Evolutionary conservation across 495 filamentous ascomycete species (phyloP), one percentile per base, ranked within the genome.

Genomic region (Durotheca rogersii): DNA sequence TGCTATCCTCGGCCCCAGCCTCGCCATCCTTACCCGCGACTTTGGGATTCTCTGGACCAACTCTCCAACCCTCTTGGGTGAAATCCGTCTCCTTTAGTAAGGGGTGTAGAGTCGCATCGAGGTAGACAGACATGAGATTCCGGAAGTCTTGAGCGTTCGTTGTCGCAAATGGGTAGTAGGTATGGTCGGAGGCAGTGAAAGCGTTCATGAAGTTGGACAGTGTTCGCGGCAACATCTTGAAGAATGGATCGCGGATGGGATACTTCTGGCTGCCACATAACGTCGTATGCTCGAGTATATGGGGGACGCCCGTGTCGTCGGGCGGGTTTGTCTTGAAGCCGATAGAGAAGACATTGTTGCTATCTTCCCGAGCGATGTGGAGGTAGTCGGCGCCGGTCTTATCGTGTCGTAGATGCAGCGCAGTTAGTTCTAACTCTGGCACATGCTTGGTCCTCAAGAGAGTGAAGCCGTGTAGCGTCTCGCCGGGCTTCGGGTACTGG

Each of bases 201-300:
- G 93, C 93, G 65, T 98, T 98, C 93, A 98, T 98, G 64, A 96
- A 97, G 67, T 96, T 98, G 31, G 93, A 95, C 2, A 98, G 81
- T 17, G 93, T 95, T 38, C 93, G 85, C 10, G 92, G 94, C 19
- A 98, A 81, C 93, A 98, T 98, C 78, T 97, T 98, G 74, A 98
- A 97, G 75, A 98, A 98, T 0, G 93, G 93, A 68, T 98, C 93
- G 43, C 93, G 86, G 53, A 98, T 87, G 12, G 93, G 94, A 69
- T 91, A 96, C 88, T 93, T 96, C 64, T 96, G 81, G 55, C 90
- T 96, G n/a, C 93, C 93, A 64, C 93, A 98, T 27, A 98, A 73
- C 2, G 93, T 96, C 2, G 90, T 95, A 71, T 98, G 93, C 69
- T 98, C 93, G 53, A 98, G 76, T 58, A 98, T 97, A 72, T 98